Conservation (phyloP, 805 yeast species). For the Pichia nanzhaoensis region DNA sequence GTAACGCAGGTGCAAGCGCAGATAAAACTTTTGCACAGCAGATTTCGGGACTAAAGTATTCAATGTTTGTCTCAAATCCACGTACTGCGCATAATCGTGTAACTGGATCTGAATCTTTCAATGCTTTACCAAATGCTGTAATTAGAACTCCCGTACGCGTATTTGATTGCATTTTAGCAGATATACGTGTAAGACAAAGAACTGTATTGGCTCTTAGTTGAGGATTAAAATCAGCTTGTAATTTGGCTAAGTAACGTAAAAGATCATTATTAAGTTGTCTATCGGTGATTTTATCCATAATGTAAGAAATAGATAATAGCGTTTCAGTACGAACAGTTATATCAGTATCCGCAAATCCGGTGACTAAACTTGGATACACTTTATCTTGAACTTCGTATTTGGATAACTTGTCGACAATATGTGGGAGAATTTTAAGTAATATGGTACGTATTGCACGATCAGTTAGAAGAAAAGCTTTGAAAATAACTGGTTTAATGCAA, state of each 20-base stretch:
- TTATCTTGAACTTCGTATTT: constrained; percentile 60
- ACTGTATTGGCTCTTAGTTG: constrained; percentile 75
- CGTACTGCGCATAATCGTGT: constrained; percentile 69
- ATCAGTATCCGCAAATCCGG: constrained; percentile 84
- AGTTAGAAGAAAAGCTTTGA: constrained; percentile 52
- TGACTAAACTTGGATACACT: constrained; percentile 60
- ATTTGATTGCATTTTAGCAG: constrained; percentile 45
- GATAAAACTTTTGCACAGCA: constrained; percentile 78
- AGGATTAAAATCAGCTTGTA: constrained; percentile 71
- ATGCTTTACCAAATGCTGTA: constrained; percentile 79
- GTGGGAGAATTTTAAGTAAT: constrained; percentile 58
- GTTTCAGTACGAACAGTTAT: constrained; percentile 76
- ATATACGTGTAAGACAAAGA: constrained; percentile 58
- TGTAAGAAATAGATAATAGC: constrained; percentile 48
- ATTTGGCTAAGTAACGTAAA: constrained; percentile 69
- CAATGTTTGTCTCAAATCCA: constrained; percentile 61
- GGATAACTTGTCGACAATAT: constrained; percentile 42
- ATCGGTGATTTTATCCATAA: constrained; percentile 61
- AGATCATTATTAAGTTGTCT: constrained; percentile 85
- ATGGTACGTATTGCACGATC: constrained; percentile 75
- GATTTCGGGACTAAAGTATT: constrained; percentile 63
- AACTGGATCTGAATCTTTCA: constrained; percentile 72
- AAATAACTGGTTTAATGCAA: constrained; percentile 53
- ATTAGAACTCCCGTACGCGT: constrained; percentile 69
- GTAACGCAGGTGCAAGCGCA: constrained; percentile 73